phyloP scores from a whole-genome alignment of 129 eudicot species.

The Lactuca saligna region DNA sequence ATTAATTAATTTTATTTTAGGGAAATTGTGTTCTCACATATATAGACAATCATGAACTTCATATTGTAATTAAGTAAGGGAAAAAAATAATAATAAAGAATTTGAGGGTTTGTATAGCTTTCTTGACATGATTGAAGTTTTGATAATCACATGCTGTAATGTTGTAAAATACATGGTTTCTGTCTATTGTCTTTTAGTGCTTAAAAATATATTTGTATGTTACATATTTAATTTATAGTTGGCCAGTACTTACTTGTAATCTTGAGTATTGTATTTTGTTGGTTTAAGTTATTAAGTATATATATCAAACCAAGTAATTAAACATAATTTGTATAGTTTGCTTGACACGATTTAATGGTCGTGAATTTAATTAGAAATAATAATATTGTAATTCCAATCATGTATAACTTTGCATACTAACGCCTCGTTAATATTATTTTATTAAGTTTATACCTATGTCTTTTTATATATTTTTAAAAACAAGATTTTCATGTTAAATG shows the following conservation, averaged over 20 bases:
- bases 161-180: neutral
- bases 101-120: slow-evolving; percentile 14
- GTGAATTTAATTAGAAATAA: too few relatives aligned
- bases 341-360: too few relatives aligned
- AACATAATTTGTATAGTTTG: too few relatives aligned
- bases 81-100: neutral
- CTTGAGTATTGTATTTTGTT: neutral
- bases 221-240: too few relatives aligned
- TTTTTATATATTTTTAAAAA: too few relatives aligned
- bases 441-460: neutral
- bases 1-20: slow-evolving; percentile 13
- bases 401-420: neutral
- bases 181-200: neutral
- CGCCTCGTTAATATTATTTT: neutral
- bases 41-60: slow-evolving; percentile 23
- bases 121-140: neutral
- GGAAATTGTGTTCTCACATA: slow-evolving; percentile 22
- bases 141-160: neutral
- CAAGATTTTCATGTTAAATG: neutral
- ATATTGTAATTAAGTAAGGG: slow-evolving; percentile 25
- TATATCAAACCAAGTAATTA: too few relatives aligned
- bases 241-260: neutral
- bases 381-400: too few relatives aligned
- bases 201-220: neutral
- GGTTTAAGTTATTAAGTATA: too few relatives aligned